Conservation (phyloP, 768 basidiomycete species). For the Sarcomyxa edulis region DNA sequence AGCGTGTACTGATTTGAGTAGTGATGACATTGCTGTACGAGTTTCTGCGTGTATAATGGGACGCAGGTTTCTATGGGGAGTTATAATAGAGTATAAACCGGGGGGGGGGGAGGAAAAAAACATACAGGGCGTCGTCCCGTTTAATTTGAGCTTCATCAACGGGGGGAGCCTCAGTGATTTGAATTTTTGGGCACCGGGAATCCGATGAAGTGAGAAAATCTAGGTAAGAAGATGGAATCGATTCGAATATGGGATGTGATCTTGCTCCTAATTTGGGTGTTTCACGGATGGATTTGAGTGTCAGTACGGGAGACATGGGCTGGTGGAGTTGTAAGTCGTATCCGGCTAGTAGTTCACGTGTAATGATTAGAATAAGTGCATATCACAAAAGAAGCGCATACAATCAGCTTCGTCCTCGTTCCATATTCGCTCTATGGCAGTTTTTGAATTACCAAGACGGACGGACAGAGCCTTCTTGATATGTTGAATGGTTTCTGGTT, state of each 20-base stretch:
- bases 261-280: constrained; percentile 39
- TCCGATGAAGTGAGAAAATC: constrained; percentile 16
- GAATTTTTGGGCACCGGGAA: constrained; percentile 10
- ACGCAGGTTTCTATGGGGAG: neutral
- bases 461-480: constrained; percentile 23
- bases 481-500: constrained; percentile 25
- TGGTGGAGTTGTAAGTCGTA: constrained; percentile 16
- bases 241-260: constrained; percentile 15
- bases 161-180: no score
- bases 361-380: constrained; percentile 1
- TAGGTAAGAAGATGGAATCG: constrained; percentile 17
- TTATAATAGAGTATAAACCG: neutral
- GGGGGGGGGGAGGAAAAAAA: neutral
- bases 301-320: constrained; percentile 39
- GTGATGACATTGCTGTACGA: constrained; percentile 1
- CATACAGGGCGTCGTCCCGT: constrained; percentile 20
- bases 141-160: constrained; percentile 21
- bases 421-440: constrained; percentile 33
- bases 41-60: neutral
- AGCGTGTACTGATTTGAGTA: constrained; percentile 3
- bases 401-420: constrained; percentile 30
- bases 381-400: constrained; percentile 17
- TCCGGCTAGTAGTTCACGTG: constrained; percentile 3
- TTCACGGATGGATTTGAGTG: constrained; percentile 38
- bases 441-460: constrained; percentile 21